Conservation (phyloP, 257 asterid species). For the Salvia splendens region DNA sequence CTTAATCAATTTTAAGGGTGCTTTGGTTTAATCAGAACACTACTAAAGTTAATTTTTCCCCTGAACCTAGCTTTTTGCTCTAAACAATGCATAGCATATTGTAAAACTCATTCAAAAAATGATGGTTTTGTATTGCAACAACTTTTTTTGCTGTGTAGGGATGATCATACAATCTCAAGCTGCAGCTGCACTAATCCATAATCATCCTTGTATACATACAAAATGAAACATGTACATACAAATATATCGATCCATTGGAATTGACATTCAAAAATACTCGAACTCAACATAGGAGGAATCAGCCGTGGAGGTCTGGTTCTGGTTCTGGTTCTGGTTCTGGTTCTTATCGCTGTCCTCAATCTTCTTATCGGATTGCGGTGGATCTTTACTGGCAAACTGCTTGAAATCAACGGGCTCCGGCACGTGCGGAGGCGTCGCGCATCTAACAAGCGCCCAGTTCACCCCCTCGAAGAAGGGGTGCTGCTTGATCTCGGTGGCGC, state of each 20-base stretch:
- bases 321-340: conserved; percentile 8
- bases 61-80: too few species aligned
- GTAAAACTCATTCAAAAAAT: too few species aligned
- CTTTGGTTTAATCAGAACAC: too few species aligned
- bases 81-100: too few species aligned
- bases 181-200: background rate
- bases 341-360: conserved; percentile 31
- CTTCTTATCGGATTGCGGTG: conserved; percentile 34
- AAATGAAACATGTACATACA: background rate
- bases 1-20: too few species aligned
- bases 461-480: conserved; percentile 52
- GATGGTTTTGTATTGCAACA: too few species aligned
- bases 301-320: conserved; percentile 1
- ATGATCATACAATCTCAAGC: background rate
- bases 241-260: background rate
- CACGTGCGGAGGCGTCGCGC: conserved; percentile 42
- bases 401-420: conserved; percentile 42
- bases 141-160: too few species aligned
- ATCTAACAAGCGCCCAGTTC: conserved; percentile 50
- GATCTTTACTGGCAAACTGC: conserved; percentile 43
- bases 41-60: too few species aligned
- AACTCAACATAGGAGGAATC: conserved; percentile 41
- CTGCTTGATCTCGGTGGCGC: conserved; percentile 49
- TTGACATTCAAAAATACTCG: conserved; percentile 35
- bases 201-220: too few species aligned